Base-by-base conservation (phyloP, 1,139 yeast genomes). In the Kodamaea suecica region DNA sequence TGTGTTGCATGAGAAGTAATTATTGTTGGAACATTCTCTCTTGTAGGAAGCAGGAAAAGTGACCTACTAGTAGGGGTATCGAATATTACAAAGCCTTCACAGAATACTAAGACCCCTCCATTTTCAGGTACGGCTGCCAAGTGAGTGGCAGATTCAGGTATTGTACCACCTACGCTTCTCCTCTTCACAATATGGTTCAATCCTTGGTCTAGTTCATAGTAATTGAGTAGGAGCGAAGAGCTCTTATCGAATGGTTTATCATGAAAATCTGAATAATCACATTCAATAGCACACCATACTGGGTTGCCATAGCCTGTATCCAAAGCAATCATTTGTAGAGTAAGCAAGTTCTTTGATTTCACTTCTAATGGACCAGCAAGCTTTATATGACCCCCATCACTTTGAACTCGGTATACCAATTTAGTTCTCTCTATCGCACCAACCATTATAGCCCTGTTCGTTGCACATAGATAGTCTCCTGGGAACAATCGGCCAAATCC, bases 291-390 rank as follows among this genome's bases (percentile, higher is more conserved):
- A 0, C 87, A 95, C 69, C 87, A 88, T 5, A 76, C 53, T 0
- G 98, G 97, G 52, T 87, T 87, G 13, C 82, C 92, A 52, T 70
- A 82, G 1, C 82, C 86, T 3, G 80, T 84, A 51, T 88, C 95
- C 33, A 92, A 55, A 0, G 84, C 81, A 16, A 73, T 61, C 4
- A 80, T 51, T 16, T 60, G 60, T 29, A 84, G 63, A 1, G 90
- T 79, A n/a, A 86, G 50, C 1, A 65, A 47, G 21, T 66, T 61
- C 4, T 78, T 67, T 12, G 75, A 63, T 33, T 70, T 67, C 0
- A 84, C 80, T 45, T 85, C 95, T 33, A 88, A 55, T 0, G 97
- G 96, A 0, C 95, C 79, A 4, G 85, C 74, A 3, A 84, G 63
- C 9, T 67, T 63, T 28, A 80, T 47, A 23, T 73, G 71, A 10